Evolutionary conservation across 257 asterid genomes (phyloP), one percentile per base, ranked within the genome.

Genomic region (Solanum sparsipilum): DNA sequence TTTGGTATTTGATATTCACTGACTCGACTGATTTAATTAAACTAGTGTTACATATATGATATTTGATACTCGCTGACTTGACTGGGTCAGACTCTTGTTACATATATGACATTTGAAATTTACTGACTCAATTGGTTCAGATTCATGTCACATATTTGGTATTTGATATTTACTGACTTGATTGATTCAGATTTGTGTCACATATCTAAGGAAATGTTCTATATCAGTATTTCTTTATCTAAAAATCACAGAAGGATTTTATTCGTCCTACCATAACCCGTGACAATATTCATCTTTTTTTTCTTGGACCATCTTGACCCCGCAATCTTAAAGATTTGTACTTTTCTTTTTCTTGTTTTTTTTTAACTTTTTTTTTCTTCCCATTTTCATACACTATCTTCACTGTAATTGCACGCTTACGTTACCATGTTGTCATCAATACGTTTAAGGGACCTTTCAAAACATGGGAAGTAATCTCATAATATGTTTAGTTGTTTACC

Each of bases 351-450:
- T 79, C 2, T 25, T 79, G 3, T n/a, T 25, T 79, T 15, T n/a
- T 78, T 41, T 74, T 5, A 9, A 36, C 13, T 7, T 44, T 4
- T 11, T 2, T 41, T 41, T 81, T 27, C 75, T 84, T 90, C 68
- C 74, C 87, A 88, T 89, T 86, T 91, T 90, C 88, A 86, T 58
- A 87, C 89, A 91, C 88, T 86, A 84, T 68, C 86, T 79, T 41
- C 88, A 74, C 93, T 89, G 94, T 90, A 89, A 92, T 91, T 93
- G 96, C 92, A 93, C 92, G 91, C 96, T 94, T 92, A 96, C 97
- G 91, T 94, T 88, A 96, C 71, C n/a, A 88, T 92, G 90, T 88
- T 98, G 97, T 96, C 98, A 96, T 89, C 92, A 20, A 91, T 86
- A 93, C 91, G 94, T 91, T 89, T 90, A 89, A 89, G 89, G 87